Evolutionary conservation across 2,329 filamentous ascomycete genomes (phyloP), one percentile per base, ranked within the genome.

Genomic region (Stemphylium lycopersici): DNA sequence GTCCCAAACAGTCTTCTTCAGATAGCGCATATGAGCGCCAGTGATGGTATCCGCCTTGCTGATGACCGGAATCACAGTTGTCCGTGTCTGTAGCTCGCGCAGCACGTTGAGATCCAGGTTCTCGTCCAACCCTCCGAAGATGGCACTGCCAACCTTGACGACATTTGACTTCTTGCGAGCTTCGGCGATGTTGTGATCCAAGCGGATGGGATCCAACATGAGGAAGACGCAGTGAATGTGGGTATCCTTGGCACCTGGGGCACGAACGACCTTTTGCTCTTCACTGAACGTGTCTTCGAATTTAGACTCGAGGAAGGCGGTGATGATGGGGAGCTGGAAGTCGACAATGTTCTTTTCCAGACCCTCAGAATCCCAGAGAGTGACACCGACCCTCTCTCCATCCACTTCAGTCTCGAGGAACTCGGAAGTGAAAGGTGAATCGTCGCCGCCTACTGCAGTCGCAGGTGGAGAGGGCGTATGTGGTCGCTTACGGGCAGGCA

Each of bases 231-330:
- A 96, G 74, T 99, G 95, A 62, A 99, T 96, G 75, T 99, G 95
- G 45, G 93, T 97, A 79, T 99, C 95, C 73, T 92, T 90, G 61
- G 91, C 90, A 51, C 93, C 93, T 22, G 95, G 93, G 48, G 93
- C 92, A 68, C 95, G 90, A 58, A 97, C 83, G 41, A 99, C 93
- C 80, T 97, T 98, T 84, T 96, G 96, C 80, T 99, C 95, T 78
- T 99, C 95, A 43, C 87, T 87, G 73, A 99, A 96, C 0, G 95
- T 98, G 70, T 99, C 95, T 75, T 99, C 93, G 66, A 99, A 99
- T 76, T 98, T 98, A 80, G 90, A 93, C 80, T 99, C 95, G 55
- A 99, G 81, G 78, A 99, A 99, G 7, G 89, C 84, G 31, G 90
- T 88, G 81, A 98, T 93, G 73, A 96, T 91, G 57, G 93, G 87